A percentile compares a stretch with the other conserved stretches of the same genome.
These are phyloP conservation scores for Fomes fomentarius DNA, from an alignment of 1,284 basidiomycete species.

Conservation along the genomic window DNA sequence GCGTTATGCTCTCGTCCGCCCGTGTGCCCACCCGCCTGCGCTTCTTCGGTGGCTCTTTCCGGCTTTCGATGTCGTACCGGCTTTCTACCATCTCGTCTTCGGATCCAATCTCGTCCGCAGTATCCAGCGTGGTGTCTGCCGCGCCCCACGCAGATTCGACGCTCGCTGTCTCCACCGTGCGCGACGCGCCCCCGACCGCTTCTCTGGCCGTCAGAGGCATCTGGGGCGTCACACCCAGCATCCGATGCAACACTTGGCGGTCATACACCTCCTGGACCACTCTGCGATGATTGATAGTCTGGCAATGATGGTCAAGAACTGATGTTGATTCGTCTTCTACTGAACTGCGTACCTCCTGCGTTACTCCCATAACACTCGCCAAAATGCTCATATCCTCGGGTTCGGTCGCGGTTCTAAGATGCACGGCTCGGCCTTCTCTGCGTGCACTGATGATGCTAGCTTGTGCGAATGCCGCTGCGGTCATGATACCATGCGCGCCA, in stretches of 20 bases:
- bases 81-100: constrained; percentile 48
- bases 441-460: constrained; percentile 62
- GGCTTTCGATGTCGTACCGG: constrained; percentile 52
- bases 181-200: constrained; percentile 17
- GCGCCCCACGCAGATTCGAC: constrained; percentile 43
- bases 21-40: constrained; percentile 42
- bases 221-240: constrained; percentile 53
- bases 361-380: constrained; percentile 79
- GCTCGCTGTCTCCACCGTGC: constrained; percentile 28
- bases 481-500: constrained; percentile 87
- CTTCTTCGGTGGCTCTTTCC: constrained; percentile 47
- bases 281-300: constrained; percentile 75
- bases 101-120: constrained; percentile 28
- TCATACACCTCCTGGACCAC: constrained; percentile 76
- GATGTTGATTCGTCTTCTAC: constrained; percentile 4
- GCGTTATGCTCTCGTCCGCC: constrained; percentile 34
- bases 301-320: constrained; percentile 17
- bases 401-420: constrained; percentile 48
- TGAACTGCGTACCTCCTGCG: constrained; percentile 65
- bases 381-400: constrained; percentile 80
- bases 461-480: constrained; percentile 63
- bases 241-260: constrained; percentile 58
- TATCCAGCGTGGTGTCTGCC: constrained; percentile 43
- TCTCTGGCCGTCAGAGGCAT: constrained; percentile 20
- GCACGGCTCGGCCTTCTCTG: constrained; percentile 48